Percentiles rank a stretch among this genome's conserved stretches.
phyloP scores from a whole-genome alignment of 2,329 filamentous ascomycete species.

The Cyanodermella asteris region DNA sequence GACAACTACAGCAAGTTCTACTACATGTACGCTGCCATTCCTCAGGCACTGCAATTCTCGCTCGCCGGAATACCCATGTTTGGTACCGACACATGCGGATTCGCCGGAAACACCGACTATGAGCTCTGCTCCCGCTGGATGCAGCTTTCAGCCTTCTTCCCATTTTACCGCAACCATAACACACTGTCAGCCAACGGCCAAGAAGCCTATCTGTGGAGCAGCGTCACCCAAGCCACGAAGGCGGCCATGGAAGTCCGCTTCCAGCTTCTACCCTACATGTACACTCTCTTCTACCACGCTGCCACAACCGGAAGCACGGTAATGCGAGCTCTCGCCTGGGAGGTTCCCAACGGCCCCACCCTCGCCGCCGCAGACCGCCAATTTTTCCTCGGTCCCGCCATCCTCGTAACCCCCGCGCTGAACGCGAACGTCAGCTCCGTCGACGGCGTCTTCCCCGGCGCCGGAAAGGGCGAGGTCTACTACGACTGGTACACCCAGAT shows the following conservation, averaged over 20 bases:
- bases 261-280: constrained; percentile 50
- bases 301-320: constrained; percentile 45
- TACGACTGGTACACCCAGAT: constrained; percentile 66
- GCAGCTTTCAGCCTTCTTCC: constrained; percentile 47
- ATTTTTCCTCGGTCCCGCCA: constrained; percentile 44
- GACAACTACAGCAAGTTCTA: constrained; percentile 51
- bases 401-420: constrained; percentile 48
- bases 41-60: constrained; percentile 53
- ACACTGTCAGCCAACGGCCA: constrained; percentile 36
- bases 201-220: constrained; percentile 50
- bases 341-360: constrained; percentile 49
- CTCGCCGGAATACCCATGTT: constrained; percentile 63
- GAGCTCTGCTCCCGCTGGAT: constrained; percentile 57
- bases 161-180: constrained; percentile 63
- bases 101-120: constrained; percentile 42
- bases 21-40: constrained; percentile 56
- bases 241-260: constrained; percentile 51
- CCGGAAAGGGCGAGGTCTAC: constrained; percentile 38
- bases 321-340: constrained; percentile 52
- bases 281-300: constrained; percentile 48
- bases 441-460: constrained; percentile 46
- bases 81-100: constrained; percentile 48
- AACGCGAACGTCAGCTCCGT: constrained; percentile 39
- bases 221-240: constrained; percentile 41
- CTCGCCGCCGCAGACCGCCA: constrained; percentile 46